These are phyloP conservation scores for Lagenaria siceraria DNA, from an alignment of 306 rosid species.

Conservation along the genomic window DNA sequence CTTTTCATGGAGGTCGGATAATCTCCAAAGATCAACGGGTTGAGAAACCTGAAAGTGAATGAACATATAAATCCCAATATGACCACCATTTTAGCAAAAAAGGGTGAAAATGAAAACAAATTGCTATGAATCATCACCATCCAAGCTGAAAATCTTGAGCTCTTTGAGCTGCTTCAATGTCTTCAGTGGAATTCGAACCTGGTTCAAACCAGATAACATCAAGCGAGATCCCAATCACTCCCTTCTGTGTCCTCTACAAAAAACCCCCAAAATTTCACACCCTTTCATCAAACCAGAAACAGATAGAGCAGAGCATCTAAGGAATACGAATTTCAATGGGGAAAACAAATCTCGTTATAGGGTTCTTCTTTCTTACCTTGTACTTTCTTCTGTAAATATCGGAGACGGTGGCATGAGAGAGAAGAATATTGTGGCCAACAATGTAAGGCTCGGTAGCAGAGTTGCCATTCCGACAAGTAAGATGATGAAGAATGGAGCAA, in stretches of 20 bases:
- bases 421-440: conserved; percentile 71
- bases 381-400: conserved; percentile 57
- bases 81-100: not conserved
- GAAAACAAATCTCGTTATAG: not conserved
- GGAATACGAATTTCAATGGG: not conserved
- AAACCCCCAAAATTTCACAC: not conserved
- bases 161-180: conserved; percentile 64
- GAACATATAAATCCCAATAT: not conserved
- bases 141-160: conserved; percentile 98
- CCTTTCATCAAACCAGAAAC: not conserved
- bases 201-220: conserved; percentile 85
- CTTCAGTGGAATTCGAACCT: conserved; percentile 40
- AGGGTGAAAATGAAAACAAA: not conserved
- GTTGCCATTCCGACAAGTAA: conserved; percentile 60
- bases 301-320: not conserved
- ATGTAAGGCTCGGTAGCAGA: conserved; percentile 80
- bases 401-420: conserved; percentile 47
- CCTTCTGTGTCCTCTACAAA: conserved; percentile 45
- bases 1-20: conserved; percentile 69
- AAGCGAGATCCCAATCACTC: conserved; percentile 67
- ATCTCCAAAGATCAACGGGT: conserved; percentile 63
- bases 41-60: conserved; percentile 43
- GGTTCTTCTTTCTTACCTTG: conserved; percentile 30
- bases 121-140: conserved; percentile 37
- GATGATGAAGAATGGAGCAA: conserved; percentile 53